phyloP scores from a whole-genome alignment of 2,329 filamentous ascomycete species.

The Diaporthe australafricana region DNA sequence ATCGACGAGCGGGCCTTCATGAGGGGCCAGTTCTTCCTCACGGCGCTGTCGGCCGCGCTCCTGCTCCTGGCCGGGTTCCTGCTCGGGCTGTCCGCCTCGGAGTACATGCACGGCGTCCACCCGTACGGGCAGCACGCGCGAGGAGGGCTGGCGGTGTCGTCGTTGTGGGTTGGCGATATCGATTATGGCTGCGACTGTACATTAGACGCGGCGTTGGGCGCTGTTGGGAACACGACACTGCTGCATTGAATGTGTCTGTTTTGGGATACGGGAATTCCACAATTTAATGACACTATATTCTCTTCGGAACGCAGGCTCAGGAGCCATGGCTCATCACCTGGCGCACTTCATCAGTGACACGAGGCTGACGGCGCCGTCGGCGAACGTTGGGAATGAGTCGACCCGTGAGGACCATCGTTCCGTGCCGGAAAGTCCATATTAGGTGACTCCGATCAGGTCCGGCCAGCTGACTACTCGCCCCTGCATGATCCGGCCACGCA shows the following conservation, averaged over 20 bases:
- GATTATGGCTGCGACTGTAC: constrained; percentile 10
- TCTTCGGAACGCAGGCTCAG: background rate
- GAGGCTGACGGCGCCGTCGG: background rate
- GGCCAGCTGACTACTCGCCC: background rate
- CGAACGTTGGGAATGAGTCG: background rate
- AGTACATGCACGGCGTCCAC: background rate
- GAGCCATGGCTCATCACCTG: background rate
- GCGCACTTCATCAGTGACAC: background rate
- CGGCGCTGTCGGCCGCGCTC: constrained; percentile 18
- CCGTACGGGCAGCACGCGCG: background rate
- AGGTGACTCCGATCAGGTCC: background rate
- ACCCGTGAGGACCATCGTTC: background rate
- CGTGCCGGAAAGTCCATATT: constrained; percentile 2
- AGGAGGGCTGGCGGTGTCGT: background rate
- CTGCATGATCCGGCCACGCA: background rate
- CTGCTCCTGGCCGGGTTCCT: constrained; percentile 28
- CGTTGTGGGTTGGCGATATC: background rate
- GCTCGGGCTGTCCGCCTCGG: constrained; percentile 23
- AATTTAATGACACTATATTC: background rate
- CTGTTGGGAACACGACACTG: constrained; percentile 22
- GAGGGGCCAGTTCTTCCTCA: constrained; percentile 33
- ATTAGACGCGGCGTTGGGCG: background rate
- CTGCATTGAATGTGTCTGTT: constrained; percentile 2
- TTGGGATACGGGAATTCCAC: background rate
- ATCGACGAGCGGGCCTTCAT: constrained; percentile 42